phyloP scores from a whole-genome alignment of 768 basidiomycete species.

The Podaxis sp. region DNA sequence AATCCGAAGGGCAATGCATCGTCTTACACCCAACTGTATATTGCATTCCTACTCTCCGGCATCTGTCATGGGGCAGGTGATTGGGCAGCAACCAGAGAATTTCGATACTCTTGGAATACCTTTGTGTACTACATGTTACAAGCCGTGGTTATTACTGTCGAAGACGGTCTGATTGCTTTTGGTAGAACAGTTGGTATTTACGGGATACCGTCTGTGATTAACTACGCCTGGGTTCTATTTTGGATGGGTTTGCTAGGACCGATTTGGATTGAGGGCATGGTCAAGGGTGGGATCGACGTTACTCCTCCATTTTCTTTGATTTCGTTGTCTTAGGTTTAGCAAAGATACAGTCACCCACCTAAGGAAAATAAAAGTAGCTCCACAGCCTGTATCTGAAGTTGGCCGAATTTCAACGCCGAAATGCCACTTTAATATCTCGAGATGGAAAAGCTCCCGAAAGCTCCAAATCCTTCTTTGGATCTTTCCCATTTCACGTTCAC shows the following conservation, averaged over 20 bases:
- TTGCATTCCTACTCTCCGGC: conserved; percentile 32
- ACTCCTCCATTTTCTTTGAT: not conserved
- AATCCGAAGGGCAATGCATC: conserved; percentile 22
- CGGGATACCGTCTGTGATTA: not conserved
- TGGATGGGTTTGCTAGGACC: conserved; percentile 1
- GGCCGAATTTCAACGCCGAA: too few relatives aligned
- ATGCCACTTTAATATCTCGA: too few relatives aligned
- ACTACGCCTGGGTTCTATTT: conserved; percentile 14
- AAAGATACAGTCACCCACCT: not conserved
- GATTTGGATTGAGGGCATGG: conserved; percentile 12
- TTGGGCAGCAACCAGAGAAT: conserved; percentile 1
- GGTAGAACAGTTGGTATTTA: conserved; percentile 18
- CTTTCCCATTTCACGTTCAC: too few relatives aligned
- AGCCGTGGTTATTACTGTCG: conserved; percentile 30
- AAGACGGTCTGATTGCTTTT: conserved; percentile 27
- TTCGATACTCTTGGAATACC: not conserved
- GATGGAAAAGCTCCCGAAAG: too few relatives aligned
- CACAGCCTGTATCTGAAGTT: not conserved
- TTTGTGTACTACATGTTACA: conserved; percentile 26
- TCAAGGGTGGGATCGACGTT: not conserved
- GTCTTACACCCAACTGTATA: conserved; percentile 29
- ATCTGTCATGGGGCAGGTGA: conserved; percentile 24
- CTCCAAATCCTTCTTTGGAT: too few relatives aligned
- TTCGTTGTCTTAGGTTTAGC: not conserved
- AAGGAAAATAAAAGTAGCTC: not conserved